These are phyloP conservation scores for Quercus ilex DNA, from an alignment of 306 rosid genomes.

Conservation along the genomic window DNA sequence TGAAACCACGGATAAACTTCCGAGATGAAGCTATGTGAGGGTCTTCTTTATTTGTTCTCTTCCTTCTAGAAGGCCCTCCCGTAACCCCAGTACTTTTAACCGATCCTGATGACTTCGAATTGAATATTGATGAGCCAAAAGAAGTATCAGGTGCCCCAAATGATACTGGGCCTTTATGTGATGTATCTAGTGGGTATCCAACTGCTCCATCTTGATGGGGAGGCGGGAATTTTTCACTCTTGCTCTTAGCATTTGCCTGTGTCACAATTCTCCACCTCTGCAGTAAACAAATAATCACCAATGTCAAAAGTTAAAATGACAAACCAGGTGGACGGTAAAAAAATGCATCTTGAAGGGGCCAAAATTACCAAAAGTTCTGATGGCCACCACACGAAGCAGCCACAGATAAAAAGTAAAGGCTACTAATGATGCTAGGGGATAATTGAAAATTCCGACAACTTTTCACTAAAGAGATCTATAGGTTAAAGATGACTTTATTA, in stretches of 20 bases:
- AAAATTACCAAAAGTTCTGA: not conserved
- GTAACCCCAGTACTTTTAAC: conserved; percentile 36
- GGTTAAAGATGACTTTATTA: not conserved
- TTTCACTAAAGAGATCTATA: not conserved
- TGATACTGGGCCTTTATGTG: conserved; percentile 59
- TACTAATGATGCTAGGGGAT: not conserved
- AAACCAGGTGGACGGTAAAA: not conserved
- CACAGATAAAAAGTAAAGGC: not conserved
- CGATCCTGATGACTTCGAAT: conserved; percentile 50
- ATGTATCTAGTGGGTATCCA: conserved; percentile 58
- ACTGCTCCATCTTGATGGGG: conserved; percentile 93
- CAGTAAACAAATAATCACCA: conserved; percentile 25
- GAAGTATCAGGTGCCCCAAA: conserved; percentile 64
- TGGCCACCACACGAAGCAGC: not conserved
- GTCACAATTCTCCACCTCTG: conserved; percentile 84
- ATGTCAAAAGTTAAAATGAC: not conserved
- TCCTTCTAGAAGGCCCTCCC: conserved; percentile 45
- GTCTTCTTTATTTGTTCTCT: conserved; percentile 42
- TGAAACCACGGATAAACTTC: conserved; percentile 63
- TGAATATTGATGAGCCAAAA: conserved; percentile 49
- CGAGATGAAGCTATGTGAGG: conserved; percentile 56
- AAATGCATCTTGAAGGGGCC: not conserved
- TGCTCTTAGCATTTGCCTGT: conserved; percentile 72
- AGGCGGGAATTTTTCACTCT: conserved; percentile 97
- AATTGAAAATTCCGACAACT: not conserved